A percentile compares a stretch with the other conserved stretches of the same genome.
phyloP scores from a whole-genome alignment of 169 alveolate genomes.

The Neospora caninum region DNA sequence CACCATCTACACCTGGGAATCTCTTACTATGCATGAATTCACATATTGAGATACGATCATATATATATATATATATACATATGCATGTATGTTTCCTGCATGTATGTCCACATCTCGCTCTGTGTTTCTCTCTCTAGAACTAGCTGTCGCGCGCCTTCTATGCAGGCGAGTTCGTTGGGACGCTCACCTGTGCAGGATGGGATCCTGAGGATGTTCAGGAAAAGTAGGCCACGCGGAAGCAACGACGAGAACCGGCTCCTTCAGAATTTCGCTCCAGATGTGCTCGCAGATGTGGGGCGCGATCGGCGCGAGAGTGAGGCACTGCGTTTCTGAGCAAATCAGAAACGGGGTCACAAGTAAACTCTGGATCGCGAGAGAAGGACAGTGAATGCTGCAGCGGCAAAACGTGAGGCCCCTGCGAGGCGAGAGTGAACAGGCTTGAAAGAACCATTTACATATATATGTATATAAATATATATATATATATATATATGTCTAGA shows the following conservation, averaged over 20 bases:
- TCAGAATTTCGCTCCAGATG: conserved; percentile 87
- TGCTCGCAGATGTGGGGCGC: conserved; percentile 92
- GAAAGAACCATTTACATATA: no score
- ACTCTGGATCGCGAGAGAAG: no score
- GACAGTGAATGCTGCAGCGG: no score
- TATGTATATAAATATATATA: no score
- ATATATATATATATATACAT: not conserved
- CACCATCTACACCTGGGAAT: no score
- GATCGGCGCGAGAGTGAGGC: conserved; percentile 85
- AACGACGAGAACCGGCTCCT: conserved; percentile 75
- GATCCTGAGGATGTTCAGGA: conserved; percentile 71
- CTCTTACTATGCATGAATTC: no score
- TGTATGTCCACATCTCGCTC: not conserved
- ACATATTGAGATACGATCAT: not conserved
- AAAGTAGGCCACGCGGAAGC: conserved; percentile 85
- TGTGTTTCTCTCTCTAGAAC: not conserved
- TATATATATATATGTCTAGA: not conserved
- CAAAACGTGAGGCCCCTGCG: no score
- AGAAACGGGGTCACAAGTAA: not conserved
- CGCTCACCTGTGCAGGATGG: conserved; percentile 73
- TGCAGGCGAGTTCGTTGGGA: not conserved
- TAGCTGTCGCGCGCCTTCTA: not conserved
- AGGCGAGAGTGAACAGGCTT: no score
- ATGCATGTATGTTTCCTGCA: not conserved
- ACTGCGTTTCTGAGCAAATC: conserved; percentile 80